Base-by-base conservation (phyloP, 495 filamentous ascomycete species). In the Penicillium waksmanii region DNA sequence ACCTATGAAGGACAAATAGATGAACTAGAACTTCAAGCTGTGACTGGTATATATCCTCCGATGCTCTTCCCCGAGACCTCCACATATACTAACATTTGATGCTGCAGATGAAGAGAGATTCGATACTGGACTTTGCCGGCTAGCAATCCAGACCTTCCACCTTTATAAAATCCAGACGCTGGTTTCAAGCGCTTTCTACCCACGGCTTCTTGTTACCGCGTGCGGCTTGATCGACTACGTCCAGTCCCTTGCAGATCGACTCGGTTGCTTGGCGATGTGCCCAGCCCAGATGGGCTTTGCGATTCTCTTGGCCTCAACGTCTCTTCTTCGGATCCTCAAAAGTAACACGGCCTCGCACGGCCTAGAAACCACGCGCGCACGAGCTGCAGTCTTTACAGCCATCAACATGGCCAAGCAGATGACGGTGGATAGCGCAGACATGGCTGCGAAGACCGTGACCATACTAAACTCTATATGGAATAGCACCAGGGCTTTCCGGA, bases 401-500 rank as follows among this genome's bases (percentile, higher is more conserved):
- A 74, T 82, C 43, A 74, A 77, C 50, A 56, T 80, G 13, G 64
- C 70, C 0, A 75, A 74, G 44, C 65, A 73, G 21, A 73, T 76
- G 65, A 73, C 75, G 0, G 62, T 76, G 3, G 73, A 75, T 47
- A 74, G 68, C 19, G 67, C 72, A 6, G 80, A 81, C 38, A 53
- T 73, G 5, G 58, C 73, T 0, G 69, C 73, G 1, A 78, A 75
- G 36, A 69, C 61, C 1, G 67, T 72, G 1, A 66, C 58, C 0
- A 51, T 78, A 1, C 23, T 81, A 42, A 78, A 65, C 27, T 71
- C 76, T 27, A 56, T 81, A 2, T 81, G 77, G 74, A 79, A 75
- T 47, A 82, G 80, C 63, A 67, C 54, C 55, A 80, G 72, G 51
- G 75, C 74, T 6, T 82, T 82, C 47, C 76, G 73, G 19, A 74